phyloP scores from a whole-genome alignment of 1,284 basidiomycete species.

The Fistulinella cinereoalba region DNA sequence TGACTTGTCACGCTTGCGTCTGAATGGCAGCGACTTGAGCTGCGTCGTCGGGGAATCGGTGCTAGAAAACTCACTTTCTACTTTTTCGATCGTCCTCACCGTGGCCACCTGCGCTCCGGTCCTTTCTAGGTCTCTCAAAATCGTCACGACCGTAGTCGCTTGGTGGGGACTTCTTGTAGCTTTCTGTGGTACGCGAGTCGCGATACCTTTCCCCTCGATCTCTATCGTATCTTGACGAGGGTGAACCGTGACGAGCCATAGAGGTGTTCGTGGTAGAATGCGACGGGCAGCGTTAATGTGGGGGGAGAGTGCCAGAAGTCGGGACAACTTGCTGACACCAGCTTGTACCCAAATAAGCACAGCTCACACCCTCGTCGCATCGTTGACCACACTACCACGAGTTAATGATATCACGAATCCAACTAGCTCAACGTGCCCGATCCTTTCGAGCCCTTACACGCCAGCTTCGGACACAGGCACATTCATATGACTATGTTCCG shows the following conservation, averaged over 20 bases:
- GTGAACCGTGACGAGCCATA: conserved; percentile 39
- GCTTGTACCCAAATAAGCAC: conserved; percentile 1
- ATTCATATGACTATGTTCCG: conserved; percentile 36
- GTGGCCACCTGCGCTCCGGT: conserved; percentile 42
- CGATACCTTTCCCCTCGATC: conserved; percentile 31
- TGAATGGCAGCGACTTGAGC: conserved; percentile 31
- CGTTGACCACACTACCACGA: not conserved
- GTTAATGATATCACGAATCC: conserved; percentile 20
- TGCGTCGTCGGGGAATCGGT: conserved; percentile 1
- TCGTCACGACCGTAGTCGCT: conserved; percentile 40
- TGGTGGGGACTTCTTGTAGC: conserved; percentile 36
- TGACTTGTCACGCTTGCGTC: conserved; percentile 78
- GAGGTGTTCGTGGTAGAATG: not conserved
- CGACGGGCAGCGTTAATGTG: not conserved
- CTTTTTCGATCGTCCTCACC: conserved; percentile 45
- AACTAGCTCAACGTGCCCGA: conserved; percentile 19
- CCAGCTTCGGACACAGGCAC: conserved; percentile 44
- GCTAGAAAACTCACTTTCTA: conserved; percentile 55
- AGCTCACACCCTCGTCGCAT: conserved; percentile 1
- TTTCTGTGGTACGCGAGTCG: conserved; percentile 29
- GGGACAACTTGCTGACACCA: not conserved
- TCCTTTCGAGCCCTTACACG: conserved; percentile 24
- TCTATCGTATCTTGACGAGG: conserved; percentile 46
- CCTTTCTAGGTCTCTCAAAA: conserved; percentile 41
- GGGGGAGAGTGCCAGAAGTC: too few species aligned